Percentiles rank a stretch among this genome's conserved stretches.
phyloP scores from a whole-genome alignment of 2,329 filamentous ascomycete species.

The Immersiporthe knoxdaviesiana region DNA sequence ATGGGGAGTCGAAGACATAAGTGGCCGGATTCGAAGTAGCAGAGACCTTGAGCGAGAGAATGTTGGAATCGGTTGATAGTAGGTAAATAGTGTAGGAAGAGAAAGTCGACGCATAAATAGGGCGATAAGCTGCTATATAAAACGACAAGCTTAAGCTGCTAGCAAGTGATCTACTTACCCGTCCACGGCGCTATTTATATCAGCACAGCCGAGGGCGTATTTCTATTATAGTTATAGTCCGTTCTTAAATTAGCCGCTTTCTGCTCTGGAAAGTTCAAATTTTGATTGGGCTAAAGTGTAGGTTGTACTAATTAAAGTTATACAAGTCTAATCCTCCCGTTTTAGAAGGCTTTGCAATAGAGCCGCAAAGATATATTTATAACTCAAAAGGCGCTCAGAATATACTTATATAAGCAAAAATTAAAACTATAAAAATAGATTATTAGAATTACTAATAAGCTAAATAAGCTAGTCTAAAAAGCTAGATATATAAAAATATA shows the following conservation, averaged over 20 bases:
- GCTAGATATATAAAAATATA: too few species aligned
- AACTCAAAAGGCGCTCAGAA: too few species aligned
- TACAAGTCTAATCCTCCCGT: too few species aligned
- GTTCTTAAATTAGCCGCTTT: neutral
- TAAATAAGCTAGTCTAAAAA: too few species aligned
- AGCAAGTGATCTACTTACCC: neutral
- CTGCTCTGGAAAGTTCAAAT: too few species aligned
- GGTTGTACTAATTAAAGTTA: too few species aligned
- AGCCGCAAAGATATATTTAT: too few species aligned
- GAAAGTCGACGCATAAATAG: neutral
- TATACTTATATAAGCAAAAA: too few species aligned
- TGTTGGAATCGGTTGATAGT: neutral
- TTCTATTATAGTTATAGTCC: neutral
- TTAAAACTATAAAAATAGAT: too few species aligned
- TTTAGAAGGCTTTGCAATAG: too few species aligned
- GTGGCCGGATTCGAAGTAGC: neutral
- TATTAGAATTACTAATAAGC: too few species aligned
- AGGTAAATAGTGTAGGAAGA: neutral
- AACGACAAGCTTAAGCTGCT: neutral
- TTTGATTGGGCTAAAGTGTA: too few species aligned
- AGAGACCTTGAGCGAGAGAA: neutral
- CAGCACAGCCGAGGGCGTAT: neutral
- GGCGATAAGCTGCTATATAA: neutral
- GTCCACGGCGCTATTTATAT: neutral
- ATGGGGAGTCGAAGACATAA: neutral